Base-by-base conservation (phyloP, 2,329 filamentous ascomycete species). In the Xylariales sp. region DNA sequence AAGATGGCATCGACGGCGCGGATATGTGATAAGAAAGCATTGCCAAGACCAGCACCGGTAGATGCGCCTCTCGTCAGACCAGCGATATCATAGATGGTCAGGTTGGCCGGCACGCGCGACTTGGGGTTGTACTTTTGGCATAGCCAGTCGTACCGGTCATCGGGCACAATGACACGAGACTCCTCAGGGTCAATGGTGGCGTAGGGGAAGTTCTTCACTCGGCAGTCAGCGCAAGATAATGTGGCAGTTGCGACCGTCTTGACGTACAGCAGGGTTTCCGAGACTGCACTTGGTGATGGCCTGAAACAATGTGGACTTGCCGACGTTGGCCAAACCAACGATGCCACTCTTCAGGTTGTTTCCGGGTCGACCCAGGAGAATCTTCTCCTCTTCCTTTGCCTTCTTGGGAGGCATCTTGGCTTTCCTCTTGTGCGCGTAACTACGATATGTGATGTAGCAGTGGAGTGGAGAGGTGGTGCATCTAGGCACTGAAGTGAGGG, bases 291-390 rank as follows among this genome's bases (percentile, higher is more conserved):
- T 97, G 64, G 93, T 98, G 70, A 98, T 96, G 63, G 93, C 89
- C 76, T 98, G 94, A 81, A 98, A 98, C 59, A 98, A 82, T 24
- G 94, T 98, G 53, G 93, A 98, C 76, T 98, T 98, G 69, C 93
- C 93, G 57, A 98, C 94, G 69, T 98, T 98, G 68, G 93, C 93
- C 60, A 98, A 83, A 71, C 93, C 93, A 69, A 98, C 93, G 82
- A 98, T 98, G 74, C 93, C 94, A 75, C 88, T 96, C 82, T 97
- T 98, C 69, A 98, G 69, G 73, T 82, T 97, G 80, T 98, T 98
- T 62, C 93, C 93, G 53, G 93, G 93, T 64, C 93, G 80, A 68
- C 93, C 93, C 69, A 98, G 78, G 56, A 93, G 83, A 68, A 97
- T 78, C 83, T 97, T 97, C 78, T 97, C 87, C 78, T 96, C 86